Conservation (phyloP, 352 stramenopile genomes). For the Phytophthora constricta region DNA sequence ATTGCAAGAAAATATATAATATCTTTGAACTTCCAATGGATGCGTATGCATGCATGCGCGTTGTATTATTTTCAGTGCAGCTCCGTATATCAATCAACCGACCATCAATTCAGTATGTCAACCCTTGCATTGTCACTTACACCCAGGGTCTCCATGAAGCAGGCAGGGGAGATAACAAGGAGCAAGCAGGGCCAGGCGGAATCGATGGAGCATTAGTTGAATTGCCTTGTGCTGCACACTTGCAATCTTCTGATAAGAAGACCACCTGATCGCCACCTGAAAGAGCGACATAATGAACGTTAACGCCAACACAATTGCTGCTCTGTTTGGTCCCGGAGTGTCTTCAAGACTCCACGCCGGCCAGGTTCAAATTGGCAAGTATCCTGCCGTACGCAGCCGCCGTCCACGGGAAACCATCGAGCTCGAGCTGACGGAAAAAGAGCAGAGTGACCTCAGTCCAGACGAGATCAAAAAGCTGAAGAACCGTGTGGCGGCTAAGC, state of each 20-base stretch:
- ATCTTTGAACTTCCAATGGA: not conserved
- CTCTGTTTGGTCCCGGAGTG: slow-evolving; percentile 26
- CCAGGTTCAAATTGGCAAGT: slow-evolving; percentile 42
- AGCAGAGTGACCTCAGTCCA: slow-evolving; percentile 42
- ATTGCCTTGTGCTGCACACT: slow-evolving; percentile 27
- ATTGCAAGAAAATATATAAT: slow-evolving; percentile 1
- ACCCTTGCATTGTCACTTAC: not conserved
- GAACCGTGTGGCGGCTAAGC: slow-evolving; percentile 70
- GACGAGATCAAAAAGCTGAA: slow-evolving; percentile 72
- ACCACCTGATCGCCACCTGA: too few species aligned
- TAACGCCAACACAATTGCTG: slow-evolving; percentile 33
- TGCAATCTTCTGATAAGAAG: slow-evolving; percentile 2
- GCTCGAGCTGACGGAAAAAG: slow-evolving; percentile 60
- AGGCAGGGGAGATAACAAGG: too few species aligned
- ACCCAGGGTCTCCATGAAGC: too few species aligned
- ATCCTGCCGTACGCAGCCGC: slow-evolving; percentile 33
- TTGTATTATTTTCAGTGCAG: not conserved
- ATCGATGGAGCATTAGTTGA: slow-evolving; percentile 19
- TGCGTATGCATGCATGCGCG: not conserved
- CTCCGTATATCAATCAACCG: not conserved
- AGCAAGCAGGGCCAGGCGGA: not conserved
- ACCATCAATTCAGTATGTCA: not conserved
- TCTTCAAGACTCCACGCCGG: slow-evolving; percentile 30
- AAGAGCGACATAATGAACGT: too few species aligned
- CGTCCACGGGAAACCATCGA: slow-evolving; percentile 54